Base-by-base conservation (phyloP, 2,329 filamentous ascomycete species). In the Colletotrichum destructivum region DNA sequence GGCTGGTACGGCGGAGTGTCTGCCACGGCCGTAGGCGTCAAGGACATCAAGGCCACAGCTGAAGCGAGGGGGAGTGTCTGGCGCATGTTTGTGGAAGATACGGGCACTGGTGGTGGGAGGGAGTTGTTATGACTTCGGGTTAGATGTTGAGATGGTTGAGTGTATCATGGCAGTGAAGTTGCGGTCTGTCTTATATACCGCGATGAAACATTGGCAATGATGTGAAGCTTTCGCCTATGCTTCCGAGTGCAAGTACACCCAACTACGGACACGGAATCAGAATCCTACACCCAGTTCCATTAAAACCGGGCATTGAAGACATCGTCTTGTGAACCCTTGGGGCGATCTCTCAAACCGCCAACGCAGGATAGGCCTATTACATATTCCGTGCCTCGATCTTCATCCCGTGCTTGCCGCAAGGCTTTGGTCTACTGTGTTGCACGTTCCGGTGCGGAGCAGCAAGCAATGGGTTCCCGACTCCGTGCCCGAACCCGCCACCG, bases 391-490 rank as follows among this genome's bases (percentile, higher is more conserved):
- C 4, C 16, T 16, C 21, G 9, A 6, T 8, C 2, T 15, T 46
- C 40, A 7, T 18, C 8, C 12, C 23, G 13, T 18, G 12, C 40
- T 7, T 9, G 26, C 35, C 38, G 16, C 35, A 35, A 8, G 62
- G 6, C 35, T 38, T 40, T 42, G 38, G 51, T 18, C 13, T 46
- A 12, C 2, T 23, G 31, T 8, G 47, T 40, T 21, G 56, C 18
- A 16, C 23, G 21, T 31, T 67, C 13, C 15, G 35, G 18, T 26
- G 21, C 0, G 35, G 21, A 23, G 57, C 7, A 15, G 18, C n/a
- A 46, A 47, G 6, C 47, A 40, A 44, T 63, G 68, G 66, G 66
- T 62, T 26, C 65, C 72, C 73, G 70, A 70, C 52, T 76, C 75
- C 75, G 69, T 66, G 69, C 75, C 74, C 74, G 75, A 49, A 23